Evolutionary conservation across 2,329 filamentous ascomycete genomes (phyloP).

Genomic region (Aschersonia sp.): DNA sequence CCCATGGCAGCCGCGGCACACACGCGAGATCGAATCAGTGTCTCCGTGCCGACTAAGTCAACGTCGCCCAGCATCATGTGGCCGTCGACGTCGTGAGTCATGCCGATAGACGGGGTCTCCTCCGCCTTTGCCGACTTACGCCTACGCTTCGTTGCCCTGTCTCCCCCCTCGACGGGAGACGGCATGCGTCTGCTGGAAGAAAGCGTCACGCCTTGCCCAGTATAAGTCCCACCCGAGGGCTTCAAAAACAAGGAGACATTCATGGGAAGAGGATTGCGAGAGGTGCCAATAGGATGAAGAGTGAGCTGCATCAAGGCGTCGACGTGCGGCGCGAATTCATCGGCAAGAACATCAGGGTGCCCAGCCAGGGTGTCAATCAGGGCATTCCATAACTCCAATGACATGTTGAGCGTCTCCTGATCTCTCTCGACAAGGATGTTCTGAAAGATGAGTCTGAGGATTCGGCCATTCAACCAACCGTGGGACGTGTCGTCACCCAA

Average conservation of each 20-base stretch:
- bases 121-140: slow-evolving; percentile 77
- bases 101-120: slow-evolving; percentile 43
- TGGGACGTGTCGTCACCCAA: slow-evolving; percentile 68
- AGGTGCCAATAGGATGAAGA: slow-evolving; percentile 82
- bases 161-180: slow-evolving; percentile 33
- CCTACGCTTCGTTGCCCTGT: slow-evolving; percentile 59
- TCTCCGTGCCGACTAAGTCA: slow-evolving; percentile 81
- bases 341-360: slow-evolving; percentile 48
- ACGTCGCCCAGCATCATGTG: slow-evolving; percentile 97
- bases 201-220: slow-evolving; percentile 31
- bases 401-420: slow-evolving; percentile 65
- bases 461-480: slow-evolving; percentile 85
- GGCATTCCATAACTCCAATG: slow-evolving; percentile 75
- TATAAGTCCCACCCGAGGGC: slow-evolving; percentile 77
- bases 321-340: slow-evolving; percentile 62
- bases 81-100: slow-evolving; percentile 90
- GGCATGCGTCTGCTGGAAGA: slow-evolving; percentile 30
- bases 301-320: slow-evolving; percentile 73
- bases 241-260: slow-evolving; percentile 80
- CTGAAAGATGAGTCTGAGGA: slow-evolving; percentile 80
- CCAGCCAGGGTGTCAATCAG: slow-evolving; percentile 56
- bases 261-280: slow-evolving; percentile 84
- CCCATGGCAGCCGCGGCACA: slow-evolving; percentile 77
- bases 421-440: slow-evolving; percentile 91
- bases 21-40: slow-evolving; percentile 78